phyloP scores from a whole-genome alignment of 208 protist species.

The Balamuthia mandrillaris region DNA sequence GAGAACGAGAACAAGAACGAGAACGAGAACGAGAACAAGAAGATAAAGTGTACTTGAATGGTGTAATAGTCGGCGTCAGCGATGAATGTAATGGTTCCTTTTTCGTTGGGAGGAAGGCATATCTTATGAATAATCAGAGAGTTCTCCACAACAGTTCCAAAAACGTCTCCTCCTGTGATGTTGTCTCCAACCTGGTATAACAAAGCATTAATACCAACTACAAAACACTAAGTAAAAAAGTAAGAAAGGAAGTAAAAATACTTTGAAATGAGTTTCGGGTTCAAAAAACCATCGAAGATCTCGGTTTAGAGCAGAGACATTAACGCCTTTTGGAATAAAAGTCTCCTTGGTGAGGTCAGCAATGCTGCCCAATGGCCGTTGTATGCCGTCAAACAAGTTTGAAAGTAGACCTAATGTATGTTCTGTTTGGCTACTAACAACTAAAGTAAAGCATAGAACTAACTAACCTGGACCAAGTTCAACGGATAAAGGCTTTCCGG shows the following conservation, averaged over 20 bases:
- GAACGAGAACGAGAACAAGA: no score
- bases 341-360: slow-evolving; percentile 90
- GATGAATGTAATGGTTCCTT: slow-evolving; percentile 50
- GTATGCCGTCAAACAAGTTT: slow-evolving; percentile 99
- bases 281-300: slow-evolving; percentile 92
- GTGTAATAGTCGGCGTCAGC: slow-evolving; percentile 57
- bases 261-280: slow-evolving; percentile 57
- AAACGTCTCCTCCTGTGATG: slow-evolving; percentile 94
- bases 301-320: slow-evolving; percentile 88
- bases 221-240: not conserved
- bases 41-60: slow-evolving; percentile 16
- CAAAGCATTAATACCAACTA: not conserved
- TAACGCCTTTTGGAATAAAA: slow-evolving; percentile 99
- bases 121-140: slow-evolving; percentile 93
- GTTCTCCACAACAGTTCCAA: slow-evolving; percentile 94
- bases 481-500: slow-evolving; percentile 97
- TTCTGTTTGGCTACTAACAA: no score
- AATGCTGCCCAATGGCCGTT: slow-evolving; percentile 98
- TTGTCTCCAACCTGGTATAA: slow-evolving; percentile 86
- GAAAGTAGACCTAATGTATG: slow-evolving; percentile 86
- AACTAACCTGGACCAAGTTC: slow-evolving; percentile 96
- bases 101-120: slow-evolving; percentile 87
- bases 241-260: slow-evolving; percentile 8
- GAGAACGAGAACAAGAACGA: no score
- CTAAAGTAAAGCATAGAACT: not conserved